Percentiles rank a stretch among this genome's conserved stretches.
phyloP scores from a whole-genome alignment of 2,329 filamentous ascomycete species.

The Aspergillus carbonarius region DNA sequence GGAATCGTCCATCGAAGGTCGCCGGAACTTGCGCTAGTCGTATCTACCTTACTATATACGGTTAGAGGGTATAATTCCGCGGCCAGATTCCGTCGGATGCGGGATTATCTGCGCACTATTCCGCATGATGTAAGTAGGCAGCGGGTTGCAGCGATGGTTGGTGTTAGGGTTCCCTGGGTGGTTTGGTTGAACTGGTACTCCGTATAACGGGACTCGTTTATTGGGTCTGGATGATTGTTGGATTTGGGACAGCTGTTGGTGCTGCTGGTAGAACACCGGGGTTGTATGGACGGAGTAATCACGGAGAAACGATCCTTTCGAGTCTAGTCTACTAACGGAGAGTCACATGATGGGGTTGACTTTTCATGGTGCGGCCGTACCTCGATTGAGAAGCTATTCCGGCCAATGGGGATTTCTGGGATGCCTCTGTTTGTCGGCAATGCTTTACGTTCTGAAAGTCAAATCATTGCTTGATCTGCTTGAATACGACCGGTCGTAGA shows the following conservation, averaged over 20 bases:
- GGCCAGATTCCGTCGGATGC: neutral
- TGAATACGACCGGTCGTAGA: neutral
- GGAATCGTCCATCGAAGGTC: slow-evolving; percentile 1
- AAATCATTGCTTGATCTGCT: neutral
- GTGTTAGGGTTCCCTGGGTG: neutral
- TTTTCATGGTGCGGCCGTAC: neutral
- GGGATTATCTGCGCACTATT: neutral
- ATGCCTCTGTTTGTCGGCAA: neutral
- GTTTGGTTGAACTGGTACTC: neutral
- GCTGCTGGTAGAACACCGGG: neutral
- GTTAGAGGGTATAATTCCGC: neutral
- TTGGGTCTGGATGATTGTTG: neutral
- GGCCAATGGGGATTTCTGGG: neutral
- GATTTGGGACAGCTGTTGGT: neutral
- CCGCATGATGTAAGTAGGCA: neutral
- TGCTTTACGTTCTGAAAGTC: neutral
- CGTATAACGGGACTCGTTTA: neutral
- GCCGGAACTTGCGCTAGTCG: neutral
- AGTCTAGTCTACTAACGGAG: neutral
- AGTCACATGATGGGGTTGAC: neutral
- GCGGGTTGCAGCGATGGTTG: too few relatives aligned
- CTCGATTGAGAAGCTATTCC: neutral
- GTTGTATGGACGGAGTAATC: slow-evolving; percentile 7
- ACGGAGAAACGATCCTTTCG: slow-evolving; percentile 3
- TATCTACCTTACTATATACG: neutral